A percentile compares a stretch with the other conserved stretches of the same genome.
These are phyloP conservation scores for Sclerotinia minor DNA, from an alignment of 2,329 filamentous ascomycete genomes.

Conservation along the genomic window DNA sequence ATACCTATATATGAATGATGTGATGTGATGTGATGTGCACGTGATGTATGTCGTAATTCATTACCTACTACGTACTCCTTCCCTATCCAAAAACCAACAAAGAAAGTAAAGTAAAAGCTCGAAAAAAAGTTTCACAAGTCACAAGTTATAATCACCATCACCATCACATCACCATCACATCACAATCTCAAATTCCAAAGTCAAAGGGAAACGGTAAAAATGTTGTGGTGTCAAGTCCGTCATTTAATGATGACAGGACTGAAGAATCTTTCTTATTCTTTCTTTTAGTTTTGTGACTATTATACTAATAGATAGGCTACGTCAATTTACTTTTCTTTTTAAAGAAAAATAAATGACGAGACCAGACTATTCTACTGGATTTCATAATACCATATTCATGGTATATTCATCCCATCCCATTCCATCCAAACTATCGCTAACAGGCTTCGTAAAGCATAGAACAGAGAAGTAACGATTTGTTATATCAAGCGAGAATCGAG, in stretches of 20 bases:
- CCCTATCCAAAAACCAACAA: too few species aligned
- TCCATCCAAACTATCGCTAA: slow-evolving; percentile 12
- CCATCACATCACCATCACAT: too few species aligned
- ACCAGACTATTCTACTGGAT: slow-evolving; percentile 10
- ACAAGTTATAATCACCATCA: too few species aligned
- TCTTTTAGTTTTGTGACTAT: slow-evolving; percentile 1
- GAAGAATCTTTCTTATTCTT: slow-evolving; percentile 12
- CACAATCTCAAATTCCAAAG: too few species aligned
- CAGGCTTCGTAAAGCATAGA: slow-evolving; percentile 12
- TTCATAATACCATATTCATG: not conserved
- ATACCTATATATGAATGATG: too few species aligned
- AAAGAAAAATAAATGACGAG: slow-evolving; percentile 6
- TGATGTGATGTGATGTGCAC: too few species aligned
- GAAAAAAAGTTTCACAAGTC: not conserved
- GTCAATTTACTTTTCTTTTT: not conserved
- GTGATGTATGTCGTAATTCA: too few species aligned
- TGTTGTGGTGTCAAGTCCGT: slow-evolving; percentile 14
- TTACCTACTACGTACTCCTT: too few species aligned
- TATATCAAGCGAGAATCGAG: slow-evolving; percentile 19
- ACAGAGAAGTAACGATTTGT: slow-evolving; percentile 7
- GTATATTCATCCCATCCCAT: slow-evolving; percentile 11
- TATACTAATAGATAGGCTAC: not conserved
- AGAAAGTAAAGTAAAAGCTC: not conserved
- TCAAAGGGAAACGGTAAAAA: not conserved
- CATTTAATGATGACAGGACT: slow-evolving; percentile 7